These are phyloP conservation scores for Populus hybrid DNA, from an alignment of 441 rosid species.

Conservation along the genomic window DNA sequence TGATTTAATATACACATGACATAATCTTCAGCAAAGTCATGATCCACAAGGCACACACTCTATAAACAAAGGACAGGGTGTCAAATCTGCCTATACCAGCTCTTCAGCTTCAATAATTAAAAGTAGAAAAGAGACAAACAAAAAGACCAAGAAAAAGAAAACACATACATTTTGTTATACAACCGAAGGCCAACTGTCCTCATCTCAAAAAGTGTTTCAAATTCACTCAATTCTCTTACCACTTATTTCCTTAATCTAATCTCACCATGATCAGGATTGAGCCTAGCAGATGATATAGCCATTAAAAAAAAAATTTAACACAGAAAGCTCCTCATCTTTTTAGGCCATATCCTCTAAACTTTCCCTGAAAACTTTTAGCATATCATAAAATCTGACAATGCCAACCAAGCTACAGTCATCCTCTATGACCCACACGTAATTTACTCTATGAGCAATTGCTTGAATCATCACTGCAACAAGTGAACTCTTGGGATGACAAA, in stretches of 20 bases:
- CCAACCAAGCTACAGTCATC: slow-evolving; percentile 77
- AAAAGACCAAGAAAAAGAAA: neutral
- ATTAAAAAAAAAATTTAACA: neutral
- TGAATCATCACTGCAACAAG: slow-evolving; percentile 95
- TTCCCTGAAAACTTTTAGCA: slow-evolving; percentile 70
- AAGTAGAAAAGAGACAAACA: neutral
- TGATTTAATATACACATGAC: neutral
- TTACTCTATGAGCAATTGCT: slow-evolving; percentile 81
- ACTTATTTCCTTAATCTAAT: neutral
- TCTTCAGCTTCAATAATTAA: neutral
- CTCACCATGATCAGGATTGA: neutral
- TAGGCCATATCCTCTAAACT: slow-evolving; percentile 36
- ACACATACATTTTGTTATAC: neutral
- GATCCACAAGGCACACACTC: neutral
- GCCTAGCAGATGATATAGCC: slow-evolving; percentile 10
- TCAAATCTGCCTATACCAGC: neutral
- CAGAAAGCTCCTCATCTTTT: slow-evolving; percentile 15
- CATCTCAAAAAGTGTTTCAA: neutral
- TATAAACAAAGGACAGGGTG: neutral
- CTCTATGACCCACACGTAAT: slow-evolving; percentile 82
- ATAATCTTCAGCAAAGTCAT: neutral
- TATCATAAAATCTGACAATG: slow-evolving; percentile 67
- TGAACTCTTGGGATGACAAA: slow-evolving; percentile 74
- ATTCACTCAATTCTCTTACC: neutral
- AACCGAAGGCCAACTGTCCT: neutral